Base-by-base conservation (phyloP, 805 yeast species). In the Candida nemodendra region DNA sequence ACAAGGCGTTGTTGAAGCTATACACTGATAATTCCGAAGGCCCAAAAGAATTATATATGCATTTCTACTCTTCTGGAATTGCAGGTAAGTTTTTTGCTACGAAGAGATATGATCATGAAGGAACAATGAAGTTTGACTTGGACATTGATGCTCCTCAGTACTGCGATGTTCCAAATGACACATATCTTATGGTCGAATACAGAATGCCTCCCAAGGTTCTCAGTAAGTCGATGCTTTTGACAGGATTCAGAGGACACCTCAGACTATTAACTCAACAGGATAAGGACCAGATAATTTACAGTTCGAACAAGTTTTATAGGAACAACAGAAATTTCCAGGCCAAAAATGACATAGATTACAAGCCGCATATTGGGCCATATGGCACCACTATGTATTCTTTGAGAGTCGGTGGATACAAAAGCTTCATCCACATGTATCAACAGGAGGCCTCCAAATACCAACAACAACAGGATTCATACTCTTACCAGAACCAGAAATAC, bases 221-320 rank as follows among this genome's bases (percentile, higher is more conserved):
- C 2, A 82, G 88, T 22, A 93, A 91, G 57, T 83, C 95, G 2
- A 84, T 93, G 84, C 66, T 91, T 16, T 61, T 91, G 46, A 84
- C 81, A 31, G 97, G 97, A 0, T 87, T 69, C 54, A 77, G 79
- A 42, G 74, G 88, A 4, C 82, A 79, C 42, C 64, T 65, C 24
- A 69, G 71, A 14, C 80, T 81, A 6, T 65, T 91, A 31, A 78
- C 78, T 4, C 76, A 74, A 27, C 82, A 81, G 32, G 97, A 90
- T 51, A 74, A 71, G 39, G 87, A 82, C 45, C 64, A 72, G 9
- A 68, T 87, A 11, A 53, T 71, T 22, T 73, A 78, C 50, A 78
- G 77, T 3, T 39, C 50, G 24, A 57, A 61, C 39, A 63, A 66
- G 32, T 61, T 65, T 41, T 54, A 58, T 34, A 53, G 65, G 32